Percentiles rank a stretch among this genome's conserved stretches.
Evolutionary conservation across 495 filamentous ascomycete genomes (phyloP).

Genomic region (Aspergillus indologenus): DNA sequence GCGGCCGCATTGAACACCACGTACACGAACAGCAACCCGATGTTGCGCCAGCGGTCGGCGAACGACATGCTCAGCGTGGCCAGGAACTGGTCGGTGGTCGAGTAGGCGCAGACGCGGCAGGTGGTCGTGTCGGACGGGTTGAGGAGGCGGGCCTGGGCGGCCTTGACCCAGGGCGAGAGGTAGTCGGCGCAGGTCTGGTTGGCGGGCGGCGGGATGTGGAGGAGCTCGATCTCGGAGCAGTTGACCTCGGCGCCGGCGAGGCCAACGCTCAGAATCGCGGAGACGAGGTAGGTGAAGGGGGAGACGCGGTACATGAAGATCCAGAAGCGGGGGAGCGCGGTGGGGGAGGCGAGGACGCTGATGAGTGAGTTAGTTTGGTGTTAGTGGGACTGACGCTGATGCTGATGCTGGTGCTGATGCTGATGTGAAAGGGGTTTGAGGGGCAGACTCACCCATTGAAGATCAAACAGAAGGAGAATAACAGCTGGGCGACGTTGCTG

Average conservation of each 20-base stretch:
- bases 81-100: conserved; percentile 62
- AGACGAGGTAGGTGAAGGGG: conserved; percentile 70
- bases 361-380: neutral
- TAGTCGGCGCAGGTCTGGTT: conserved; percentile 58
- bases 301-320: conserved; percentile 81
- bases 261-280: conserved; percentile 58
- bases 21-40: conserved; percentile 68
- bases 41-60: conserved; percentile 63
- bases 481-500: conserved; percentile 61
- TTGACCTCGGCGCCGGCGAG: conserved; percentile 56
- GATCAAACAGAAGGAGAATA: conserved; percentile 65
- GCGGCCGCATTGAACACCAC: conserved; percentile 74
- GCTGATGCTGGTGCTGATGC: no score
- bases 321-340: conserved; percentile 68
- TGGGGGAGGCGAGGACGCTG: conserved; percentile 66
- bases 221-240: conserved; percentile 61
- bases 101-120: conserved; percentile 62
- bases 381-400: no score
- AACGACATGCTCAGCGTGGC: conserved; percentile 46
- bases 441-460: conserved; percentile 54
- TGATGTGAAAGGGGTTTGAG: conserved; percentile 1
- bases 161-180: conserved; percentile 47
- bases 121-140: conserved; percentile 47
- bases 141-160: conserved; percentile 50
- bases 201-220: conserved; percentile 51